phyloP scores from a whole-genome alignment of 2,329 filamentous ascomycete species.

The Verticillium alfalfae region DNA sequence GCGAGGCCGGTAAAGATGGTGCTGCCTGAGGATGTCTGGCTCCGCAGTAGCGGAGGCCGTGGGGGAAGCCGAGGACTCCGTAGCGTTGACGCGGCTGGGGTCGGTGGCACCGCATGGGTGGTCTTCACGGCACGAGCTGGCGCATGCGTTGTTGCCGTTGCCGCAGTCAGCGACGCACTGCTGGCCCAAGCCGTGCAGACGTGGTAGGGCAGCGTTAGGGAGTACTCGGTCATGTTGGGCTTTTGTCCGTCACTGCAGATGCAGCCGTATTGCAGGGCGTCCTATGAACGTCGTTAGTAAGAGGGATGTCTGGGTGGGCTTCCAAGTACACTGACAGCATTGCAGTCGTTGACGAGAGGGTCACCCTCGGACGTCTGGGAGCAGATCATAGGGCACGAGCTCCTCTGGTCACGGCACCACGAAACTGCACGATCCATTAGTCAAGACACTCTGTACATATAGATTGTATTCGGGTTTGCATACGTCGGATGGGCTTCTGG shows the following conservation, averaged over 20 bases:
- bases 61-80: constrained; percentile 34
- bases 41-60: constrained; percentile 26
- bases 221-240: constrained; percentile 73
- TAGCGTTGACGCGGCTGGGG: constrained; percentile 55
- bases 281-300: constrained; percentile 24
- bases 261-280: constrained; percentile 62
- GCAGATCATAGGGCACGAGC: constrained; percentile 69
- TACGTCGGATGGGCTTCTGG: constrained; percentile 43
- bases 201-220: constrained; percentile 72
- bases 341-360: constrained; percentile 59
- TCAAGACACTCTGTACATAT: background rate
- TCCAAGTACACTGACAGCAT: constrained; percentile 47
- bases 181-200: constrained; percentile 65
- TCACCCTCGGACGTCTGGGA: constrained; percentile 48
- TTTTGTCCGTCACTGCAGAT: constrained; percentile 61
- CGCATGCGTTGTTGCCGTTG: constrained; percentile 48
- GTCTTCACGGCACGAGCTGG: constrained; percentile 54
- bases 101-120: constrained; percentile 68
- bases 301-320: background rate
- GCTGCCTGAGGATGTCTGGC: constrained; percentile 22
- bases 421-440: constrained; percentile 30
- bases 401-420: constrained; percentile 62
- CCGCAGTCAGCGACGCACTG: constrained; percentile 60
- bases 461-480: constrained; percentile 16
- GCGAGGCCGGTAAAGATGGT: constrained; percentile 29